These are phyloP conservation scores for Phyllosticta citrichinensis DNA, from an alignment of 2,329 filamentous ascomycete genomes.

Conservation along the genomic window DNA sequence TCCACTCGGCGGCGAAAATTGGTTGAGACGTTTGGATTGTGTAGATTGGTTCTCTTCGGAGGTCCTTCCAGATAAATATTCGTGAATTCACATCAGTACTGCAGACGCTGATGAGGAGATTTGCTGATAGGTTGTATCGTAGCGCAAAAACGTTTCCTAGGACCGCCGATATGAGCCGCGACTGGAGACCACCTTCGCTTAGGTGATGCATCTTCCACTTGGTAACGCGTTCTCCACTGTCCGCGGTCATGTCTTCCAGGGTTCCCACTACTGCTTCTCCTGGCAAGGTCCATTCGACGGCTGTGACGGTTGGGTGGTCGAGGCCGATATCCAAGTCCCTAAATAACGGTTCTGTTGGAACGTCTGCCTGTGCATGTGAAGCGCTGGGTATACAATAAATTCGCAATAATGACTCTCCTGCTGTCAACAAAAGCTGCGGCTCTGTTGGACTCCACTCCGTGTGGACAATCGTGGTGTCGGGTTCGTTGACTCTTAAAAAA, in stretches of 20 bases:
- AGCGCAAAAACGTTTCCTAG: slow-evolving; percentile 28
- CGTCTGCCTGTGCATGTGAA: slow-evolving; percentile 4
- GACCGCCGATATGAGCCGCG: slow-evolving; percentile 25
- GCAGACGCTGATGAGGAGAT: slow-evolving; percentile 27
- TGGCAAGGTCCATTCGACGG: slow-evolving; percentile 26
- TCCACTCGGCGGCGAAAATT: slow-evolving; percentile 36
- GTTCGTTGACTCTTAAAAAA: slow-evolving; percentile 18
- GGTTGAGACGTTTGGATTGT: slow-evolving; percentile 31
- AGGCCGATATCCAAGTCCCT: slow-evolving; percentile 14
- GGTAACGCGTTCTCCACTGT: slow-evolving; percentile 27
- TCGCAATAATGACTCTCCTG: slow-evolving; percentile 26
- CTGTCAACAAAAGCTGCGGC: slow-evolving; percentile 22
- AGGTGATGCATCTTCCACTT: slow-evolving; percentile 28
- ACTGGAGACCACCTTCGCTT: slow-evolving; percentile 17
- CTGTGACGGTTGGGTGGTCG: slow-evolving; percentile 25
- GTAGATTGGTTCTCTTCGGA: slow-evolving; percentile 28
- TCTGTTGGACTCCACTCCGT: slow-evolving; percentile 27
- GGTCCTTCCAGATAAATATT: slow-evolving; percentile 28
- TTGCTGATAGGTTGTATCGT: slow-evolving; percentile 24
- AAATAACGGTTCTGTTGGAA: not conserved
- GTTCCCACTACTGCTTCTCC: slow-evolving; percentile 26
- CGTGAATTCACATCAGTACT: slow-evolving; percentile 29
- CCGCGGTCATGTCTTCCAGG: slow-evolving; percentile 25
- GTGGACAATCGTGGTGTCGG: slow-evolving; percentile 20
- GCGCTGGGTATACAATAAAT: slow-evolving; percentile 21